Evolutionary conservation across 129 eudicot genomes (phyloP).

Genomic region (Helichrysum umbraculigerum): DNA sequence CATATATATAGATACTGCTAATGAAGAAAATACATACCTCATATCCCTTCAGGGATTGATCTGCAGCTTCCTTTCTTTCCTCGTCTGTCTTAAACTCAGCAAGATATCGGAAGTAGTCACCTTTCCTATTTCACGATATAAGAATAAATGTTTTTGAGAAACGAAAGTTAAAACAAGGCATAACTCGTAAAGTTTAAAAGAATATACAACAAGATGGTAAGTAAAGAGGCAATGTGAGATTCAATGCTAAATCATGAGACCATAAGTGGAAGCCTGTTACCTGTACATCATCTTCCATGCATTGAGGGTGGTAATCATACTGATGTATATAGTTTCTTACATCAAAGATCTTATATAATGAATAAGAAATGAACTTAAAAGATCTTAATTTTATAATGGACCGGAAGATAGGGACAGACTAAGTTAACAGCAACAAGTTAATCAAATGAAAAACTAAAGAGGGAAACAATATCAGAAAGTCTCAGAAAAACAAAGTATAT

Average conservation of each 20-base stretch:
- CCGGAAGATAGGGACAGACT: not conserved
- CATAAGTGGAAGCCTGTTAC: not conserved
- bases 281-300: not conserved
- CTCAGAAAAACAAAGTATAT: not conserved
- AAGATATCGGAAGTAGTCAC: slow-evolving; percentile 95
- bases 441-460: not conserved
- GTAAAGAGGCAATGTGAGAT: not conserved
- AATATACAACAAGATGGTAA: not conserved
- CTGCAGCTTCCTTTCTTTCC: slow-evolving; percentile 85
- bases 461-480: not conserved
- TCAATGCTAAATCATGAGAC: not conserved
- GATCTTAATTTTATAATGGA: not conserved
- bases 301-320: not conserved
- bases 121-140: slow-evolving; percentile 60
- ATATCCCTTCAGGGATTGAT: slow-evolving; percentile 85
- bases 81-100: slow-evolving; percentile 91
- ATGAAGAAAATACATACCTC: slow-evolving; percentile 58
- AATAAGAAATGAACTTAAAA: not conserved
- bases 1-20: not conserved
- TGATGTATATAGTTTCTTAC: not conserved
- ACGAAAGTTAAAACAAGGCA: slow-evolving; percentile 1
- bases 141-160: not conserved
- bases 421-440: not conserved
- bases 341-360: not conserved
- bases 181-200: slow-evolving; percentile 6